Evolutionary conservation across 257 asterid genomes (phyloP), one percentile per base, ranked within the genome.

Genomic region (Jasminum sambac): DNA sequence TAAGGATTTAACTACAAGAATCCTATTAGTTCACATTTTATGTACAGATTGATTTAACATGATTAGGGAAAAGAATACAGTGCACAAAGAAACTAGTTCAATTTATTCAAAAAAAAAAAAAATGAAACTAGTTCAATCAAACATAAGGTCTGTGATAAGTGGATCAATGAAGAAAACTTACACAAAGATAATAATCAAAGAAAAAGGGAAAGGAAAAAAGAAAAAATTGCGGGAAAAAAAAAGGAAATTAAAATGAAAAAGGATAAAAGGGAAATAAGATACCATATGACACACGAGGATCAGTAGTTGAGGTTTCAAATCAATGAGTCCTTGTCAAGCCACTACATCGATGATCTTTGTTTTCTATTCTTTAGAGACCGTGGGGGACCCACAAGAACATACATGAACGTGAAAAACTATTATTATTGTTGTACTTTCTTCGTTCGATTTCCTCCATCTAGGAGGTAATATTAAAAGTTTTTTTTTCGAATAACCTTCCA

Each of bases 341-440:
- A 36, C 50, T 11, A 40, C 44, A 40, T 40, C 9, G 0, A 11
- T 40, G 9, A 1, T 11, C 44, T 40, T 40, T 40, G 9, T 8
- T 46, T 46, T 46, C n/a, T 46, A n/a, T 71, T 70, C 58, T 42
- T 21, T 2, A 68, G n/a, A 59, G 13, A 70, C 50, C 64, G 6
- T 39, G 55, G 25, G 67, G 74, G 74, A 67, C 64, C 67, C 78
- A 69, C 65, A 6, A 55, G 46, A 24, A 72, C 41, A 19, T 61
- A 39, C 24, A n/a, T 0, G 11, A 48, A 48, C 12, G 8, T 39
- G 8, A 39, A 39, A 6, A 10, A 39, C 8, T 5, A 8, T 39
- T 39, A 30, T 30, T 30, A 30, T 4, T 30, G 36, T 4, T 30
- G 36, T 30, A 30, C 36, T 30, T 30, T 30, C 36, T 30, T 30